phyloP scores from a whole-genome alignment of 768 basidiomycete genomes.

The Russula compacta region DNA sequence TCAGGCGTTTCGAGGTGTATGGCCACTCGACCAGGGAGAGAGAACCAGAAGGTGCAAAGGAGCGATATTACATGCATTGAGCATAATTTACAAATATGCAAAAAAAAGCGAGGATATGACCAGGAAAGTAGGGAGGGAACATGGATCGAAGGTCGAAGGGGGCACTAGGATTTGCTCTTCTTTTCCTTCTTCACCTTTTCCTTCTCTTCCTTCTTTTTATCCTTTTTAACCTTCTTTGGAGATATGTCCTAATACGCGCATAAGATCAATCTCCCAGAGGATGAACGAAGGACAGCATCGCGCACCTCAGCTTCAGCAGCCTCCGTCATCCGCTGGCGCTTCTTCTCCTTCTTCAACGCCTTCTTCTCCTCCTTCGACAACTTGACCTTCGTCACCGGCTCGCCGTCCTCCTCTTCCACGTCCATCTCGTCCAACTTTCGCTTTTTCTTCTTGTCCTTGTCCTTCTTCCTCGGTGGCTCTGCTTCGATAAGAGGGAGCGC shows the following conservation, averaged over 20 bases:
- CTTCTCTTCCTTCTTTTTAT: constrained; percentile 39
- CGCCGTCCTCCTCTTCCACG: constrained; percentile 55
- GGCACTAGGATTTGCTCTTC: constrained; percentile 35
- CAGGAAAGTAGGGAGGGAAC: neutral
- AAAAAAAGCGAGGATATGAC: constrained; percentile 12
- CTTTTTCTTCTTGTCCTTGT: constrained; percentile 38
- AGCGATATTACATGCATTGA: constrained; percentile 13
- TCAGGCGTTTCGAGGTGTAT: neutral
- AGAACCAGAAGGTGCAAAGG: neutral
- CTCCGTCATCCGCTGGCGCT: constrained; percentile 45
- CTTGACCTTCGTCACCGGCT: constrained; percentile 61
- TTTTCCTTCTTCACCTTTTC: constrained; percentile 51
- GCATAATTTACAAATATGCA: constrained; percentile 17
- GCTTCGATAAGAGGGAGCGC: constrained; percentile 51
- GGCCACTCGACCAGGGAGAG: neutral
- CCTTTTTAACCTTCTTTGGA: constrained; percentile 32
- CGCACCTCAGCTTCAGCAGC: constrained; percentile 38
- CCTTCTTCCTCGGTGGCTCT: constrained; percentile 32
- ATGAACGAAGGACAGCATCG: neutral
- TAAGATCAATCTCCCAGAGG: neutral
- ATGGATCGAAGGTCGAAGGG: neutral
- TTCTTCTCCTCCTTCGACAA: constrained; percentile 82
- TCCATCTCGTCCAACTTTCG: constrained; percentile 60
- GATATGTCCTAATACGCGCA: constrained; percentile 26
- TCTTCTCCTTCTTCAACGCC: constrained; percentile 69